Evolutionary conservation across 768 basidiomycete species (phyloP), one percentile per base, ranked within the genome.

Genomic region (Holtermannia corniformis): DNA sequence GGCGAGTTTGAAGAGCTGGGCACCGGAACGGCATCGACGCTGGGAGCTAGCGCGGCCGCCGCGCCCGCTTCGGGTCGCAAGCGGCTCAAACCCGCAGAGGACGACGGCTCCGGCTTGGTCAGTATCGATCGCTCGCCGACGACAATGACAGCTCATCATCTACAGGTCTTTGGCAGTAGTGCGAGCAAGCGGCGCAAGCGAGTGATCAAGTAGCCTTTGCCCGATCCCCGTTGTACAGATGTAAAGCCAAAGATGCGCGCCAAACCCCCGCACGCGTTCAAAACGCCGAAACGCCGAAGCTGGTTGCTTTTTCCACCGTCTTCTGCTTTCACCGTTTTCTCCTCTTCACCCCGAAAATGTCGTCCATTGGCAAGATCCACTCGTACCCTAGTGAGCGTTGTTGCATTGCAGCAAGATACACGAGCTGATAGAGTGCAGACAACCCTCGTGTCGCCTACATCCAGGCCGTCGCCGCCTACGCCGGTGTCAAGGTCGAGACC

Each of bases 401-500:
- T 16, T 16, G 16, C 32, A 37, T 37, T 16, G 16, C 16, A 7
- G 32, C 10, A 37, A 7, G 16, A 7, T 7, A 37, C 16, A 37
- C 32, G 16, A 37, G 32, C 32, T 37, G 7, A 19, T 26, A 10
- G 20, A 7, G 11, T 28, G 16, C 46, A 65, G 70, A 67, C 59
- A 70, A 70, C 65, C 53, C 56, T 49, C 66, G 71, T 51, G 62
- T 68, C 28, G 56, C 60, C 49, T 63, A 68, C 32, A 65, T 67
- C n/a, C 58, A 60, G 46, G 68, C 47, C 20, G 84, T 87, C 61
- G 82, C 87, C 65, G 82, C 80, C 61, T 78, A 65, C 46, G 57
- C 72, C 23, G 63, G 77, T 19, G 78, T 92, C 48, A 82, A 86
- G 65, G 81, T 92, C 57, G 87, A 89, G 5, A 78, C 84, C 61